Evolutionary conservation across 257 asterid species (phyloP).

Genomic region (Catharanthus roseus): DNA sequence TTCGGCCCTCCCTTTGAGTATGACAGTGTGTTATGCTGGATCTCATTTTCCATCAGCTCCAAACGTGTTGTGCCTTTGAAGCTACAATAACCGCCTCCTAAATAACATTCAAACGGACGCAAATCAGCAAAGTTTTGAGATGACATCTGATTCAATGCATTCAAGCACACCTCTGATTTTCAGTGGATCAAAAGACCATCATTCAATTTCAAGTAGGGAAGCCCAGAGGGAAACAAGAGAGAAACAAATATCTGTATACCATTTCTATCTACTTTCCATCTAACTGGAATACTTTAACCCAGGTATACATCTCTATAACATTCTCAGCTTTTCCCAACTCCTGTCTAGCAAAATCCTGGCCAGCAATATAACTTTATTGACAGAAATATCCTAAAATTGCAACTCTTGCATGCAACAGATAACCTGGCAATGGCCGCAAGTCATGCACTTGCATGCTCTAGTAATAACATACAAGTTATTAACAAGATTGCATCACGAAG

Average conservation of each 20-base stretch:
- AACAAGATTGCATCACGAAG: neutral
- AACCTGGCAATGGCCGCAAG: neutral
- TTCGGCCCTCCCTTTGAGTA: slow-evolving; percentile 52
- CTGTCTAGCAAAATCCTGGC: neutral
- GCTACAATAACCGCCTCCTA: slow-evolving; percentile 48
- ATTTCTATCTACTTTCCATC: neutral
- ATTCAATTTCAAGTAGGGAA: neutral
- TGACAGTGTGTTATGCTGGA: slow-evolving; percentile 36
- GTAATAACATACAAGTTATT: neutral
- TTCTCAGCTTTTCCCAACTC: neutral
- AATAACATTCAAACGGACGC: neutral
- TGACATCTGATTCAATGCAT: neutral
- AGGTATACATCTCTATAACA: too few species aligned
- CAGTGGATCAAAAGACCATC: neutral
- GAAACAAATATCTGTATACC: neutral
- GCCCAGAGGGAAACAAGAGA: neutral
- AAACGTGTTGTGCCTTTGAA: slow-evolving; percentile 73
- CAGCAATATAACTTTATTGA: neutral
- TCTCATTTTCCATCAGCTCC: slow-evolving; percentile 55
- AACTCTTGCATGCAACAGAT: neutral
- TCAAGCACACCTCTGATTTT: neutral
- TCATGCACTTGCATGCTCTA: neutral
- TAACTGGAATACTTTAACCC: neutral
- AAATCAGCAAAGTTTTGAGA: neutral
- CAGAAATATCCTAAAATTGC: neutral